Evolutionary conservation across 2,329 filamentous ascomycete species (phyloP), one percentile per base, ranked within the genome.

Genomic region (Penicillium polonicum): DNA sequence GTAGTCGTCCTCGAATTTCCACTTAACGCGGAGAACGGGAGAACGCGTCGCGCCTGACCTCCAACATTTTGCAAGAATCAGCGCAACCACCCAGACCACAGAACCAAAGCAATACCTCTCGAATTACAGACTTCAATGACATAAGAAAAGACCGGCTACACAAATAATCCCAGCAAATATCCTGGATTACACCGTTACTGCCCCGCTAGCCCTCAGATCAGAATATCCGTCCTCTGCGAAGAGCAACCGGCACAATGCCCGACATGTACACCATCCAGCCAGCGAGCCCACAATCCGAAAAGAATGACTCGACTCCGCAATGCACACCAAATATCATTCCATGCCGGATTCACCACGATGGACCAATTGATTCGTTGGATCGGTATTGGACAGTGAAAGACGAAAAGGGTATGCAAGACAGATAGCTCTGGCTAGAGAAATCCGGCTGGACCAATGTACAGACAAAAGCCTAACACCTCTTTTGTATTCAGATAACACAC

Each of bases 341-440:
- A 4, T 94, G 90, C 68, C 84, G 85, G 54, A 85, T 97, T 69
- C 83, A 92, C 67, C 88, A 95, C 73, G 85, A 89, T 65, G 92
- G 92, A 1, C 80, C 86, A 1, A 79, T 93, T 53, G 83, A 86
- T 50, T 79, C 85, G 1, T 78, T 83, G 5, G 74, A 83, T 23
- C 79, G 85, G 43, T 91, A 90, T 71, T 97, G 92, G 91, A 80
- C 78, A 0, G 74, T 70, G 31, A 70, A 74, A 27, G 74, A 78
- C 62, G 64, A 73, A 72, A 69, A 81, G 68, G 70, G 80, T 76
- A 70, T 23, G 52, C 27, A 46, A 29, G 19, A 21, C 57, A 35
- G 19, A 19, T 55, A 60, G 12, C 21, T 29, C n/a, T 19, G 25
- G 10, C 31, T 5, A 4, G 19, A 48, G n/a, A 39, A 15, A 29